phyloP scores from a whole-genome alignment of 73 alveolate genomes.

The Paramecium tetraurelia region DNA sequence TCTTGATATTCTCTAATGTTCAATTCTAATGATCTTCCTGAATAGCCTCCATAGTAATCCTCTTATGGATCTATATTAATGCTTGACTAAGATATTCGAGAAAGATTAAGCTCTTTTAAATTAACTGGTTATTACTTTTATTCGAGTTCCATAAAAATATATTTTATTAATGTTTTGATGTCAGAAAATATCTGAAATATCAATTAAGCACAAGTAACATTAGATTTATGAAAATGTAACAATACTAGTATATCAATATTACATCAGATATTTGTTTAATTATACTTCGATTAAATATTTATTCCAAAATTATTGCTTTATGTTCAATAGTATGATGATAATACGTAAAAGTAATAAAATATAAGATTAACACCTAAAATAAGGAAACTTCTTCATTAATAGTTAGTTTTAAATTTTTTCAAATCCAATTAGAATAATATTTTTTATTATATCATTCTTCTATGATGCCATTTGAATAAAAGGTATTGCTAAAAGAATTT shows the following conservation, averaged over 20 bases:
- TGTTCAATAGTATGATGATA: no score
- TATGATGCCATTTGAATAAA: no score
- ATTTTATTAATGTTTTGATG: not conserved
- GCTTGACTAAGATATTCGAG: not conserved
- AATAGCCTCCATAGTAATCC: conserved; percentile 43
- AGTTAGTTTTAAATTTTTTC: no score
- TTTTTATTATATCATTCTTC: no score
- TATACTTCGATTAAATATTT: no score
- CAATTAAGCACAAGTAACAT: not conserved
- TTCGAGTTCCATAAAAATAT: not conserved
- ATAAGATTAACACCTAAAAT: no score
- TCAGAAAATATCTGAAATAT: not conserved
- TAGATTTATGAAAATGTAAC: not conserved
- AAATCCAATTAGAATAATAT: no score
- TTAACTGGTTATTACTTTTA: conserved; percentile 5
- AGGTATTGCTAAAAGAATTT: no score
- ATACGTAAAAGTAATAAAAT: no score
- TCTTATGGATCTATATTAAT: not conserved
- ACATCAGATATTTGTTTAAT: not conserved
- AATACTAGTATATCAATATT: not conserved
- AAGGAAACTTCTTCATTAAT: no score
- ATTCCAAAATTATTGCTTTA: no score
- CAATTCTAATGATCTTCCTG: conserved; percentile 5
- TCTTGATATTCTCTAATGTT: not conserved
- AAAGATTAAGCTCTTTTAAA: not conserved